phyloP scores from a whole-genome alignment of 805 yeast genomes.

The Lipomyces lipofer region DNA sequence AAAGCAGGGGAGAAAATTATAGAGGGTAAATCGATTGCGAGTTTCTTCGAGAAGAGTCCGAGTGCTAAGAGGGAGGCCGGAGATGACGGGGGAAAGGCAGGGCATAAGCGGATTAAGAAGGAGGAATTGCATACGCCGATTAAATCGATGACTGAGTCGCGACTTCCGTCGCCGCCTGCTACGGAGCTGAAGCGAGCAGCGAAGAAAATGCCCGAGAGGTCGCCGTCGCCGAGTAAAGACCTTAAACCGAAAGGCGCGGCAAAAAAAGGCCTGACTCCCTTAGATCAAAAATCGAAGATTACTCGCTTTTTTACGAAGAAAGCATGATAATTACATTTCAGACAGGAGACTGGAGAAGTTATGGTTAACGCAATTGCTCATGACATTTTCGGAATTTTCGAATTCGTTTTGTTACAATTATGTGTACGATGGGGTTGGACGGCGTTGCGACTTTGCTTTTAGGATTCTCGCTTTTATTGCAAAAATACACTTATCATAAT shows the following conservation, averaged over 20 bases:
- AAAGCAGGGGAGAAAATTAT: slow-evolving; percentile 12
- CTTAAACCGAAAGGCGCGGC: neutral
- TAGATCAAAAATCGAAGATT: slow-evolving; percentile 8
- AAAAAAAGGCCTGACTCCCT: neutral
- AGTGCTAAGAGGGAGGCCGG: too few relatives aligned
- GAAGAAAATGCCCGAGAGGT: neutral
- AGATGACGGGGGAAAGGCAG: too few relatives aligned
- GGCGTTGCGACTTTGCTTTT: too few relatives aligned
- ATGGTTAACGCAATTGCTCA: too few relatives aligned
- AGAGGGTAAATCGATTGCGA: too few relatives aligned
- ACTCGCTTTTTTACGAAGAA: slow-evolving; percentile 16
- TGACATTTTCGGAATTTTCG: too few relatives aligned
- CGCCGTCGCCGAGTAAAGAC: neutral
- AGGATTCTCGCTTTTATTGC: neutral
- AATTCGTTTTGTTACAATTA: too few relatives aligned
- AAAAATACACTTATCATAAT: neutral
- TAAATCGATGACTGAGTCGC: too few relatives aligned
- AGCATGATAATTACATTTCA: neutral
- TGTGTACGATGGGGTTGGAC: too few relatives aligned
- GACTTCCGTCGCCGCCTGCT: too few relatives aligned
- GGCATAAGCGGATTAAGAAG: neutral
- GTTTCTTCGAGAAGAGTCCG: neutral
- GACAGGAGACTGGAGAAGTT: too few relatives aligned
- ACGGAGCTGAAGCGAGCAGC: neutral
- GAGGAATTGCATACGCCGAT: neutral